These are phyloP conservation scores for Phytophthora pseudosyringae DNA, from an alignment of 352 stramenopile species.

Conservation along the genomic window DNA sequence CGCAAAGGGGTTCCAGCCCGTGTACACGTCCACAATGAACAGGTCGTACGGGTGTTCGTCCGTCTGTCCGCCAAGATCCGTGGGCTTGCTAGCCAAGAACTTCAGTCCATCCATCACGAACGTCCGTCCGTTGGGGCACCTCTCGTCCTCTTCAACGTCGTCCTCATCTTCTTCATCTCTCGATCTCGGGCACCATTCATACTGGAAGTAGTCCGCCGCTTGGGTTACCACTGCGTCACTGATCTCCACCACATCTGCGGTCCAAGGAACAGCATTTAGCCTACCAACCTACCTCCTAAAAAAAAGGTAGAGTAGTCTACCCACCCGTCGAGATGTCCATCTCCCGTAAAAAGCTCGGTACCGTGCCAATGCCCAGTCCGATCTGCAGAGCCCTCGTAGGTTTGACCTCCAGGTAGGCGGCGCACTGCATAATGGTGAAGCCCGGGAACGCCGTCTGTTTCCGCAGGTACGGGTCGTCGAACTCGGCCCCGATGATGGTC, in stretches of 20 bases:
- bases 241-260: conserved; percentile 79
- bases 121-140: conserved; percentile 57
- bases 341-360: conserved; percentile 69
- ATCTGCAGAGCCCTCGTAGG: conserved; percentile 62
- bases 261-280: neutral
- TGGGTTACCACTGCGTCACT: conserved; percentile 68
- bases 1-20: conserved; percentile 70
- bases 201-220: conserved; percentile 75
- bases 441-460: conserved; percentile 74
- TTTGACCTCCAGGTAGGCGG: conserved; percentile 55
- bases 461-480: conserved; percentile 65
- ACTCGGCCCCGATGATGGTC: conserved; percentile 83
- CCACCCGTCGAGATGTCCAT: conserved; percentile 63
- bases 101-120: conserved; percentile 71
- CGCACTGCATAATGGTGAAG: conserved; percentile 86
- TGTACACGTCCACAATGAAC: conserved; percentile 77
- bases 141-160: neutral
- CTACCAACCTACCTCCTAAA: neutral
- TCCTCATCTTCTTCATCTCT: conserved; percentile 38
- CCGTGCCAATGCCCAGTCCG: conserved; percentile 72
- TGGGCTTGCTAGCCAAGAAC: conserved; percentile 55
- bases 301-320: conserved; percentile 1
- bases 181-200: conserved; percentile 49
- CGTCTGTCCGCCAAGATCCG: conserved; percentile 15
- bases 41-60: conserved; percentile 51